phyloP scores from a whole-genome alignment of 1,284 basidiomycete species.

The Ceratobasidium sp. region DNA sequence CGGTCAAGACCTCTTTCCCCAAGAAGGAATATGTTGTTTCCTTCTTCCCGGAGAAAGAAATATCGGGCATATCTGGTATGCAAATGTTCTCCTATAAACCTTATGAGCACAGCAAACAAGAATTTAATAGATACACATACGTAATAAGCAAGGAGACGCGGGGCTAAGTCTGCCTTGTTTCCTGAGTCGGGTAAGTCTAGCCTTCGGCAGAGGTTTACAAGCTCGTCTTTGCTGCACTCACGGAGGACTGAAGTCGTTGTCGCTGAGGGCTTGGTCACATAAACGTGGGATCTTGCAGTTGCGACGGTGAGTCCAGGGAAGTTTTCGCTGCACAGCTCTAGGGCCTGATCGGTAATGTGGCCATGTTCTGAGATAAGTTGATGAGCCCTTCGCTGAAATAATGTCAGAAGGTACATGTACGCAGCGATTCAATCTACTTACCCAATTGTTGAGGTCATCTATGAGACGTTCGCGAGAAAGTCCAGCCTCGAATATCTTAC shows the following conservation, averaged over 20 bases:
- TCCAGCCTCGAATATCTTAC: not conserved
- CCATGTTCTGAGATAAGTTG: not conserved
- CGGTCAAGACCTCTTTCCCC: not conserved
- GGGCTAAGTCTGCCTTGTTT: not conserved
- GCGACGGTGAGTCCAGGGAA: not conserved
- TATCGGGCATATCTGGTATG: not conserved
- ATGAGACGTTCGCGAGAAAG: not conserved
- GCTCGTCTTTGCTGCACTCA: not conserved
- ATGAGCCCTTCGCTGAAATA: not conserved
- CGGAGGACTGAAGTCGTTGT: not conserved
- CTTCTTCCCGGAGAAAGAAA: no score
- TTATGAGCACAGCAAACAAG: no score
- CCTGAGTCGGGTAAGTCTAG: not conserved
- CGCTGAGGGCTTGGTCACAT: not conserved
- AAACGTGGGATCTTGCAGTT: not conserved
- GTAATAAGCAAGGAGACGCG: not conserved
- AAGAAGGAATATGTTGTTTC: no score
- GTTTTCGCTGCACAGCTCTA: not conserved
- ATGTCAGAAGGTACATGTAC: no score
- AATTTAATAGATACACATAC: not conserved
- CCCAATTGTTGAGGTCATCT: slow-evolving; percentile 8
- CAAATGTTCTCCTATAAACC: not conserved
- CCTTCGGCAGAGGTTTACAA: not conserved
- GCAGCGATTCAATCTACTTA: not conserved
- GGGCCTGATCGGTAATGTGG: not conserved